phyloP scores from a whole-genome alignment of 2,329 filamentous ascomycete genomes.

The Tolypocladium endophyticum region DNA sequence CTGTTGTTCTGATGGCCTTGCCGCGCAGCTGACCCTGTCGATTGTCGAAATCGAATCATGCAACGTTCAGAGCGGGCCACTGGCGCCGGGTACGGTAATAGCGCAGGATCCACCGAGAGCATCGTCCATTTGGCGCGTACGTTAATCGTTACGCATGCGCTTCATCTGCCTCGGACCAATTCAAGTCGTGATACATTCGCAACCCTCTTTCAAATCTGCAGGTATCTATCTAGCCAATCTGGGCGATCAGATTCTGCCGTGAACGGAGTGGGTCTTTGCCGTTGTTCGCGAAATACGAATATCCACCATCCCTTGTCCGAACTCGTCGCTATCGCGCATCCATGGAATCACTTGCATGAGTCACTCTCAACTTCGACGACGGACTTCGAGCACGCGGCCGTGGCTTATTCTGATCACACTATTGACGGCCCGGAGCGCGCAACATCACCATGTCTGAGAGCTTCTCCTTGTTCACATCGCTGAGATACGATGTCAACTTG shows the following conservation, averaged over 20 bases:
- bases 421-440: background rate
- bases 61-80: background rate
- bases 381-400: background rate
- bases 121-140: background rate
- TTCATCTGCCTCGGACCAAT: background rate
- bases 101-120: background rate
- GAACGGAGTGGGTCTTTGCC: background rate
- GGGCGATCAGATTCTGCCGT: background rate
- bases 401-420: no score
- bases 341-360: background rate
- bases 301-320: background rate
- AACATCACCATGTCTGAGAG: constrained; percentile 20
- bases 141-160: background rate
- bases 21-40: background rate
- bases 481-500: constrained; percentile 59
- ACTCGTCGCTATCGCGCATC: background rate
- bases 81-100: no score
- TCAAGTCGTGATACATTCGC: background rate
- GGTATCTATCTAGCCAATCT: background rate
- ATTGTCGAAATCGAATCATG: background rate
- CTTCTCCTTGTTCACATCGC: constrained; percentile 59
- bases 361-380: background rate
- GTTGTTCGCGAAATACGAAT: background rate
- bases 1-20: background rate
- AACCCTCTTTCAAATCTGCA: background rate